These are phyloP conservation scores for Citrus glauca DNA, from an alignment of 345 rosid species.

Conservation along the genomic window DNA sequence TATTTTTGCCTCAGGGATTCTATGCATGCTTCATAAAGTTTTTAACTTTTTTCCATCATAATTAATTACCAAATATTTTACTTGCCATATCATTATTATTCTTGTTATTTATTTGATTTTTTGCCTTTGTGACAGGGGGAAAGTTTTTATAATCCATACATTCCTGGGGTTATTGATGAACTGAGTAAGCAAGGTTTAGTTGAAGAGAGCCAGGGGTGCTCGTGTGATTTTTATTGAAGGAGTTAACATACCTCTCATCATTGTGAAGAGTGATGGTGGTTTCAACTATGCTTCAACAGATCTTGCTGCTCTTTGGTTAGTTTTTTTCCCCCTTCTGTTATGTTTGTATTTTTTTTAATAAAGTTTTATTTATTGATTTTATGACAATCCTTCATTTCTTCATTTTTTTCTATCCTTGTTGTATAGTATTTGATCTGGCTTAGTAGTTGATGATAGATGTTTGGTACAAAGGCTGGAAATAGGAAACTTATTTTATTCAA, in stretches of 20 bases:
- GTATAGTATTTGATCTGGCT: background rate
- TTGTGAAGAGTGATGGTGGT: conserved; percentile 97
- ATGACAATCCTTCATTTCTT: background rate
- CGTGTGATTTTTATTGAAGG: conserved; percentile 87
- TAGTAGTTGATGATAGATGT: background rate
- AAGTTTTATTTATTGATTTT: too few species aligned
- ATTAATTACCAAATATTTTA: background rate
- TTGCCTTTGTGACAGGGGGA: conserved; percentile 65
- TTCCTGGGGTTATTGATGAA: conserved; percentile 55
- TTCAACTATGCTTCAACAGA: conserved; percentile 97
- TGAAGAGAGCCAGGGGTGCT: conserved; percentile 84
- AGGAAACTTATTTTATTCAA: background rate
- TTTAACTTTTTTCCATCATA: background rate
- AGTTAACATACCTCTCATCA: conserved; percentile 76
- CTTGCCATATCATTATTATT: background rate
- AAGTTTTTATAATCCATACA: conserved; percentile 89
- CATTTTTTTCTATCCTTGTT: background rate
- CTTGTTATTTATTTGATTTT: too few species aligned
- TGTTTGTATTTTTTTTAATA: too few species aligned
- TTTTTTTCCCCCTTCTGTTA: background rate
- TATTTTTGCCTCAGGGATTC: background rate
- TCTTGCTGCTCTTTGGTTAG: conserved; percentile 88
- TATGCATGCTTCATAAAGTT: background rate
- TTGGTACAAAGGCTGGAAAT: background rate
- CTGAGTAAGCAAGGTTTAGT: conserved; percentile 61